These are phyloP conservation scores for Aspergillus viridinutans DNA, from an alignment of 2,329 filamentous ascomycete species.

Conservation along the genomic window DNA sequence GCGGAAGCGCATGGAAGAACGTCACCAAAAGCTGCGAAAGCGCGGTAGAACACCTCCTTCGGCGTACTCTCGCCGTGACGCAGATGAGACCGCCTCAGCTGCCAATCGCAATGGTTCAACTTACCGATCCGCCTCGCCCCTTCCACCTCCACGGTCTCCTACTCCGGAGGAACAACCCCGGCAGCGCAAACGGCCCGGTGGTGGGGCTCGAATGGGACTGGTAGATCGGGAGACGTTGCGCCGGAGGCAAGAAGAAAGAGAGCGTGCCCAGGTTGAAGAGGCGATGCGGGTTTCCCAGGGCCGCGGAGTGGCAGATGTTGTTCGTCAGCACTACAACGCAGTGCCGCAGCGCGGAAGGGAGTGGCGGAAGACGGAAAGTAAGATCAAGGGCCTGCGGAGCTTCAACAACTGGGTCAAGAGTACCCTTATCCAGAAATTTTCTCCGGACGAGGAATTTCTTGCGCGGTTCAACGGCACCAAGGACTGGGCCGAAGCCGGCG, in stretches of 20 bases:
- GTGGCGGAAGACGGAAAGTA: constrained; percentile 89
- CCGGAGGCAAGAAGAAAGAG: constrained; percentile 42
- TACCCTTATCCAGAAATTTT: constrained; percentile 94
- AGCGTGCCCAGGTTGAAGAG: constrained; percentile 38
- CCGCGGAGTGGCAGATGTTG: constrained; percentile 73
- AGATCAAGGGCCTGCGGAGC: constrained; percentile 87
- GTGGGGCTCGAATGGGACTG: constrained; percentile 39
- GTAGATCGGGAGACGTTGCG: constrained; percentile 37
- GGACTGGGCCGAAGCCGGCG: constrained; percentile 41
- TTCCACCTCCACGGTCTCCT: constrained; percentile 39
- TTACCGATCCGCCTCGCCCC: constrained; percentile 39
- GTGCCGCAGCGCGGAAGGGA: constrained; percentile 90
- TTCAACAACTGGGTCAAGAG: constrained; percentile 99
- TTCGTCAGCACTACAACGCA: constrained; percentile 91
- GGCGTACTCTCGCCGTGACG: constrained; percentile 39
- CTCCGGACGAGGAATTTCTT: constrained; percentile 69
- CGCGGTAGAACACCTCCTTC: constrained; percentile 36
- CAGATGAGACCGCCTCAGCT: constrained; percentile 13
- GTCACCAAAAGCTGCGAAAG: constrained; percentile 34
- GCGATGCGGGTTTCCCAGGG: constrained; percentile 33
- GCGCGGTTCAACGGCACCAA: constrained; percentile 46
- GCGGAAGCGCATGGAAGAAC: constrained; percentile 38
- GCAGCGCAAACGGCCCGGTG: constrained; percentile 45
- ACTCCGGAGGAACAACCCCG: constrained; percentile 35
- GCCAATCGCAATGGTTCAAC: constrained; percentile 23